Percentiles rank a stretch among this genome's conserved stretches.
Conservation (phyloP, 805 yeast genomes). For the Aciculoconidium aculeatum region DNA sequence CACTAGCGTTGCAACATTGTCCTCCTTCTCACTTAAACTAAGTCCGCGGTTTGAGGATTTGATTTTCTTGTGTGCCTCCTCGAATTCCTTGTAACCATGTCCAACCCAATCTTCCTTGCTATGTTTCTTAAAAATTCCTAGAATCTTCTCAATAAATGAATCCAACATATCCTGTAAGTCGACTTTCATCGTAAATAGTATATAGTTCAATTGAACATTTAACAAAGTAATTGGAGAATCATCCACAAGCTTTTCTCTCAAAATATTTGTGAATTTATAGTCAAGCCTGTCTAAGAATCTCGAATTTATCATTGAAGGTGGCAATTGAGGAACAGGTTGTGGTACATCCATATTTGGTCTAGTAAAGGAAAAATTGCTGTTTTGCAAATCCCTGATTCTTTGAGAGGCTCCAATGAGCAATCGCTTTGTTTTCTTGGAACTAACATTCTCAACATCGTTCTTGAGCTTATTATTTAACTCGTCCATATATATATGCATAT, state of each 20-base stretch:
- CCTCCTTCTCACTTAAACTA: conserved; percentile 4
- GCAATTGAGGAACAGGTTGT: too few relatives aligned
- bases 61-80: conserved; percentile 1
- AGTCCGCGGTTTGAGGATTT: neutral
- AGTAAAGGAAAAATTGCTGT: too few relatives aligned
- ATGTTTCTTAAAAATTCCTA: conserved; percentile 3
- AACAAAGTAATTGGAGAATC: conserved; percentile 21
- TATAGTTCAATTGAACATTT: conserved; percentile 33
- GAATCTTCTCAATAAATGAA: conserved; percentile 7
- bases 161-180: conserved; percentile 23
- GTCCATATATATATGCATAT: conserved; percentile 13
- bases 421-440: conserved; percentile 6
- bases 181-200: conserved; percentile 28
- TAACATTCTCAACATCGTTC: conserved; percentile 3
- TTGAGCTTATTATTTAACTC: conserved; percentile 13
- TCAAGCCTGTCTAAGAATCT: conserved; percentile 27
- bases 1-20: conserved; percentile 16
- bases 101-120: conserved; percentile 5
- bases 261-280: conserved; percentile 18
- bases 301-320: too few relatives aligned
- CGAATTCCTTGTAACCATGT: conserved; percentile 4
- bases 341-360: too few relatives aligned
- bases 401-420: conserved; percentile 5
- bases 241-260: conserved; percentile 20
- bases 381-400: conserved; percentile 7